Percentiles rank a stretch among this genome's conserved stretches.
Conservation (phyloP, 169 alveolate genomes). For the Perkinsus marinus region DNA sequence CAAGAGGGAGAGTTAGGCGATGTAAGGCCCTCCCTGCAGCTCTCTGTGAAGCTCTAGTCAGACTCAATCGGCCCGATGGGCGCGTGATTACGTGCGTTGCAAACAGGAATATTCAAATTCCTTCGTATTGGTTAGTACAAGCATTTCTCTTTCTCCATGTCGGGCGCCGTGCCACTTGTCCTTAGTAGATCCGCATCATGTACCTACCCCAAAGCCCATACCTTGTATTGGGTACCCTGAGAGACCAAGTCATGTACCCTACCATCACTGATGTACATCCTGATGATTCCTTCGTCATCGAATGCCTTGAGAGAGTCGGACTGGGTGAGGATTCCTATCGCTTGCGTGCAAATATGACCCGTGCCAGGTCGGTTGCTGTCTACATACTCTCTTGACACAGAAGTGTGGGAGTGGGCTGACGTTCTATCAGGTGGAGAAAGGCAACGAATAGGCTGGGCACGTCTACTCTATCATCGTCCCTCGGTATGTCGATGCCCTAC, state of each 20-base stretch:
- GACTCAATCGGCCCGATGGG: no score
- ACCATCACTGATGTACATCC: not conserved
- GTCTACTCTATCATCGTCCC: not conserved
- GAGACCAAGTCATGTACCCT: not conserved
- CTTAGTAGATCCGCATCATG: not conserved
- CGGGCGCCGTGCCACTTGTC: not conserved
- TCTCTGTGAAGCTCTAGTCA: no score
- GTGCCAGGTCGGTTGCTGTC: not conserved
- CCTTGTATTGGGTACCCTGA: not conserved
- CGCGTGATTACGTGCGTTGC: no score
- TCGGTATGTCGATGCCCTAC: not conserved
- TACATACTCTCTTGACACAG: not conserved
- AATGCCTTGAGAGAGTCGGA: not conserved
- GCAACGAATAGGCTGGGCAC: constrained; percentile 5
- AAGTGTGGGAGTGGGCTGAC: not conserved
- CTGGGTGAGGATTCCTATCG: not conserved
- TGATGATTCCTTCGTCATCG: not conserved
- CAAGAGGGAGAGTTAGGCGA: not conserved
- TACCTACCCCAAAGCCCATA: not conserved
- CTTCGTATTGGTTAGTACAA: no score
- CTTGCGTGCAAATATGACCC: not conserved
- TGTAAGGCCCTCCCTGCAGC: no score
- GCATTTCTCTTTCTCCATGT: no score
- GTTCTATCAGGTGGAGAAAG: not conserved
- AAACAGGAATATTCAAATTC: no score